These are phyloP conservation scores for Coemansia guatemalensis DNA, from an alignment of 192 early-diverging fungal genomes.

Conservation along the genomic window DNA sequence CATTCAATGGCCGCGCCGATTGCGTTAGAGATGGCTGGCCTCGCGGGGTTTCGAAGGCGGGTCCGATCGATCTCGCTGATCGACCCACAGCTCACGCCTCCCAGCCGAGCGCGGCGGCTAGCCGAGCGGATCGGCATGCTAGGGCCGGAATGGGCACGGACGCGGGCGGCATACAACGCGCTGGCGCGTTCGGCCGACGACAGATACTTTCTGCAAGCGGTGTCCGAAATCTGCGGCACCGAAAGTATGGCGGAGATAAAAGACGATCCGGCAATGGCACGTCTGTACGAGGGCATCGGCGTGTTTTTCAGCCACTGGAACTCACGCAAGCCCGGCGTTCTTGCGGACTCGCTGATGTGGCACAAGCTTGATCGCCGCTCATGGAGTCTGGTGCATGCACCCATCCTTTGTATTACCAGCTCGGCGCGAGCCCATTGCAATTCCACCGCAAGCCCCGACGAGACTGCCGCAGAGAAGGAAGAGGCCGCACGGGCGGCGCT, in stretches of 20 bases:
- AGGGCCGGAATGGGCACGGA: constrained; percentile 51
- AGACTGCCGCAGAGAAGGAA: constrained; percentile 18
- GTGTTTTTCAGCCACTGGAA: constrained; percentile 50
- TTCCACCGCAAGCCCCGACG: neutral
- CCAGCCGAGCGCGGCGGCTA: constrained; percentile 14
- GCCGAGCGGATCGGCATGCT: constrained; percentile 22
- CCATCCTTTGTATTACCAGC: constrained; percentile 39
- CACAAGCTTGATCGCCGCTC: constrained; percentile 30
- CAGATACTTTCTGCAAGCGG: constrained; percentile 31
- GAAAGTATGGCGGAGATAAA: constrained; percentile 37
- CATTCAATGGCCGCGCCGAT: constrained; percentile 42
- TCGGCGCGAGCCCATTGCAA: constrained; percentile 2
- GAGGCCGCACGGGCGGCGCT: constrained; percentile 38
- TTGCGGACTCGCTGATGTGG: constrained; percentile 39
- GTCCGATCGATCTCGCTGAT: constrained; percentile 44
- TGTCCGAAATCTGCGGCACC: constrained; percentile 41
- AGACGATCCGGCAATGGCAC: constrained; percentile 44
- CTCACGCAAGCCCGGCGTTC: constrained; percentile 38
- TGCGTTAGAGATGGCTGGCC: constrained; percentile 46
- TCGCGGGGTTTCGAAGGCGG: constrained; percentile 46
- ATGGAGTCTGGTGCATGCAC: constrained; percentile 38
- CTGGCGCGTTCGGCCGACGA: constrained; percentile 42
- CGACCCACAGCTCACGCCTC: constrained; percentile 31
- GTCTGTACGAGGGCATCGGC: constrained; percentile 49
- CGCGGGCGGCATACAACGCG: constrained; percentile 50